phyloP scores from a whole-genome alignment of 2,329 filamentous ascomycete genomes.

The Colletotrichum caudatum region DNA sequence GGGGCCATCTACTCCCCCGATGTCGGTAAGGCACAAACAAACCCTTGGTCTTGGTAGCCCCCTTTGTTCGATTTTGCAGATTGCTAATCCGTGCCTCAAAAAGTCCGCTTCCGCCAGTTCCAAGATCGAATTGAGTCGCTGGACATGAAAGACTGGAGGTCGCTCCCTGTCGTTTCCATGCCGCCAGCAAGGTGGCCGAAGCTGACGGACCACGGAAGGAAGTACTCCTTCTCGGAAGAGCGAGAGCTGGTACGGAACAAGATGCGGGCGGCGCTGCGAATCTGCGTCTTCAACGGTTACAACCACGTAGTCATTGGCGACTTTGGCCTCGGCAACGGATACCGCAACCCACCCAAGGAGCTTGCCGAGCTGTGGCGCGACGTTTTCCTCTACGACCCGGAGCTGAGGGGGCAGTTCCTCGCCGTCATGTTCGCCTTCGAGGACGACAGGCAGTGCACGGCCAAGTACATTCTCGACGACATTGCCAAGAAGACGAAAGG shows the following conservation, averaged over 20 bases:
- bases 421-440: slow-evolving; percentile 75
- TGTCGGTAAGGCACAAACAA: slow-evolving; percentile 64
- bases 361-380: slow-evolving; percentile 76
- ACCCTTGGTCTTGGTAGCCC: neutral
- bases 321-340: slow-evolving; percentile 73
- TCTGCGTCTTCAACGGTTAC: slow-evolving; percentile 72
- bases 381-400: slow-evolving; percentile 71
- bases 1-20: slow-evolving; percentile 78
- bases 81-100: slow-evolving; percentile 27
- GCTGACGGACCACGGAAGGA: slow-evolving; percentile 73
- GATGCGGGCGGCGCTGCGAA: slow-evolving; percentile 76
- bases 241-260: slow-evolving; percentile 79
- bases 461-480: slow-evolving; percentile 66
- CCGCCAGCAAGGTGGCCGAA: slow-evolving; percentile 80
- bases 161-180: slow-evolving; percentile 79
- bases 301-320: slow-evolving; percentile 71
- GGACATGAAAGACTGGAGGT: slow-evolving; percentile 63
- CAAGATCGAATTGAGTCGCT: slow-evolving; percentile 73
- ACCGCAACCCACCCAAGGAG: slow-evolving; percentile 74
- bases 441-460: slow-evolving; percentile 65
- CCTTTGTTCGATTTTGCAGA: neutral
- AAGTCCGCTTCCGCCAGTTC: slow-evolving; percentile 78
- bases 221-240: slow-evolving; percentile 79
- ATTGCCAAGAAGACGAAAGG: slow-evolving; percentile 62
- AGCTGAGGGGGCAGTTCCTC: slow-evolving; percentile 71